Percentiles rank a stretch among this genome's conserved stretches.
phyloP scores from a whole-genome alignment of 495 filamentous ascomycete species.

The Aspergillus mulundensis region DNA sequence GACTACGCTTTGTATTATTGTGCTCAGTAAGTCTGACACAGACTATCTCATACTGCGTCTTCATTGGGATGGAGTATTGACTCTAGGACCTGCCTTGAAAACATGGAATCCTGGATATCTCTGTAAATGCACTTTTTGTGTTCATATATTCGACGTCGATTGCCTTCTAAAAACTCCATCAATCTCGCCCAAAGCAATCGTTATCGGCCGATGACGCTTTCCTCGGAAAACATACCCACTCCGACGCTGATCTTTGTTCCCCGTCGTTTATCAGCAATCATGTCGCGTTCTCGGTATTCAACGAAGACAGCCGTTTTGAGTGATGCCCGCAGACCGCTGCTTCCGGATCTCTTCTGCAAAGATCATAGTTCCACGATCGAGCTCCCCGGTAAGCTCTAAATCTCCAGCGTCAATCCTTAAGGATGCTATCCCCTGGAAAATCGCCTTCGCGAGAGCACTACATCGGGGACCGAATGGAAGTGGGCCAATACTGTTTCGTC shows the following conservation, averaged over 20 bases:
- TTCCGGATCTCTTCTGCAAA: constrained; percentile 28
- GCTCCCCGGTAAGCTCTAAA: constrained; percentile 16
- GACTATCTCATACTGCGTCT: neutral
- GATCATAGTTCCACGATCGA: constrained; percentile 19
- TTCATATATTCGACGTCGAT: neutral
- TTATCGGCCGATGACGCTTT: neutral
- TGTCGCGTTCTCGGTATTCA: neutral
- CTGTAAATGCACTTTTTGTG: constrained; percentile 1
- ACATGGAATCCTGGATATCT: neutral
- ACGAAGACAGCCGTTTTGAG: neutral
- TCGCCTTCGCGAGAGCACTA: constrained; percentile 22
- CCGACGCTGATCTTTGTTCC: neutral
- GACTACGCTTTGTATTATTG: neutral
- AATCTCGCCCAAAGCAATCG: neutral
- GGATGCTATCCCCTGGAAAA: constrained; percentile 26
- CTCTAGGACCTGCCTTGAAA: neutral
- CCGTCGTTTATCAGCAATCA: neutral
- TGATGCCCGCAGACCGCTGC: constrained; percentile 18
- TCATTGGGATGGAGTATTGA: neutral
- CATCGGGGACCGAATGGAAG: constrained; percentile 23
- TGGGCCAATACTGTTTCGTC: constrained; percentile 12
- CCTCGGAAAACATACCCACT: neutral
- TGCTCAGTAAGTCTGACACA: neutral
- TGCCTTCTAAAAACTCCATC: neutral
- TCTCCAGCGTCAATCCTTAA: constrained; percentile 18